Evolutionary conservation across 306 rosid genomes (phyloP).

Genomic region (Sicyos baderoa): DNA sequence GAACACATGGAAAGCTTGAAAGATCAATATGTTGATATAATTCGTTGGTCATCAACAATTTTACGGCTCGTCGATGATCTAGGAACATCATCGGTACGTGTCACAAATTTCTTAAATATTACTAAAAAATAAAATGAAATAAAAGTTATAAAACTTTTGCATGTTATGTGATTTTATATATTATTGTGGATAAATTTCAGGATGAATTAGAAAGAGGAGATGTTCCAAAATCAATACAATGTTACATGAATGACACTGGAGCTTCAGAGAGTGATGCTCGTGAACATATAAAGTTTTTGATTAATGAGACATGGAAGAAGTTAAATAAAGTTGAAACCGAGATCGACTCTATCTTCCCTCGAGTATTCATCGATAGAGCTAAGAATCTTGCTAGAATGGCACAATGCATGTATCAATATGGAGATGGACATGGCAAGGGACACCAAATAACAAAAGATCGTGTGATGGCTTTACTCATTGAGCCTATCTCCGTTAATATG

Average conservation of each 20-base stretch:
- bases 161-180: background rate
- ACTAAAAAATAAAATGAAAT: no score
- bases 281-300: background rate
- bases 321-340: background rate
- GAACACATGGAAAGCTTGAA: background rate
- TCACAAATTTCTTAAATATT: no score
- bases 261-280: background rate
- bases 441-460: background rate
- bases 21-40: background rate
- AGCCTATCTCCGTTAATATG: background rate
- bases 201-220: background rate
- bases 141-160: no score
- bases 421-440: background rate
- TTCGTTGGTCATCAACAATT: background rate
- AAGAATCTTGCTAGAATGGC: background rate
- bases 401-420: background rate
- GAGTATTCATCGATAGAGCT: background rate
- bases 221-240: background rate
- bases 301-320: no score
- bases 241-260: no score
- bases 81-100: conserved; percentile 6
- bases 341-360: background rate
- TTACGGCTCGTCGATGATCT: background rate
- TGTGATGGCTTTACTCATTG: background rate
- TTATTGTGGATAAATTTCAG: background rate